Evolutionary conservation across 306 rosid genomes (phyloP).

Genomic region (Morella rubra): DNA sequence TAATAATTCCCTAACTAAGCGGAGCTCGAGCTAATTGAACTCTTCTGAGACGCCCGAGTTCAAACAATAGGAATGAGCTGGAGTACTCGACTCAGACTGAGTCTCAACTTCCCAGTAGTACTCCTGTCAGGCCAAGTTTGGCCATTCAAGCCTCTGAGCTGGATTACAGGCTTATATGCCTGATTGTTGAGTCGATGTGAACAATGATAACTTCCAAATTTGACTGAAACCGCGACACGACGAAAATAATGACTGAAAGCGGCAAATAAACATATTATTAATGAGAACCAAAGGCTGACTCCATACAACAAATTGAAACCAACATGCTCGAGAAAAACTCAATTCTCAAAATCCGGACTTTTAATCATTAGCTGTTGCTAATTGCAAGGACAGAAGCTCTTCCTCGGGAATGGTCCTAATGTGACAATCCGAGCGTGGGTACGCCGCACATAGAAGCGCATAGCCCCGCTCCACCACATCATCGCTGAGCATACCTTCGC

Average conservation of each 20-base stretch:
- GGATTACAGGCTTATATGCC: neutral
- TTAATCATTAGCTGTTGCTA: slow-evolving; percentile 92
- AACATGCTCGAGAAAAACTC: slow-evolving; percentile 8
- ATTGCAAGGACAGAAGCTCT: slow-evolving; percentile 77
- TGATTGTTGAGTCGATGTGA: neutral
- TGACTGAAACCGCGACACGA: neutral
- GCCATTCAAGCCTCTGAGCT: no score
- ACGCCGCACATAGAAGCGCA: slow-evolving; percentile 66
- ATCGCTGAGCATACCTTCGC: slow-evolving; percentile 97
- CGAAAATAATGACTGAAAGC: neutral
- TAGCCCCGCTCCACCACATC: slow-evolving; percentile 92
- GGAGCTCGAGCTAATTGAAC: neutral
- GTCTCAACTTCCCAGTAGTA: no score
- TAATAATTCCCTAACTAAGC: neutral
- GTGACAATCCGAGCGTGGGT: slow-evolving; percentile 81
- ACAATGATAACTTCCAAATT: neutral
- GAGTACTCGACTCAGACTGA: no score
- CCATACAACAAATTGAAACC: slow-evolving; percentile 17
- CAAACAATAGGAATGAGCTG: no score
- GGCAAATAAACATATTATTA: neutral
- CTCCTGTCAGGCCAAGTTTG: no score
- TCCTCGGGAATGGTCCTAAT: slow-evolving; percentile 80
- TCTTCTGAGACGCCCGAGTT: neutral
- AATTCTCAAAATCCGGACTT: slow-evolving; percentile 5
- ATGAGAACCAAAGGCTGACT: slow-evolving; percentile 18